Evolutionary conservation across 2,329 filamentous ascomycete genomes (phyloP), one percentile per base, ranked within the genome.

Genomic region (Aspergillus bombycis): DNA sequence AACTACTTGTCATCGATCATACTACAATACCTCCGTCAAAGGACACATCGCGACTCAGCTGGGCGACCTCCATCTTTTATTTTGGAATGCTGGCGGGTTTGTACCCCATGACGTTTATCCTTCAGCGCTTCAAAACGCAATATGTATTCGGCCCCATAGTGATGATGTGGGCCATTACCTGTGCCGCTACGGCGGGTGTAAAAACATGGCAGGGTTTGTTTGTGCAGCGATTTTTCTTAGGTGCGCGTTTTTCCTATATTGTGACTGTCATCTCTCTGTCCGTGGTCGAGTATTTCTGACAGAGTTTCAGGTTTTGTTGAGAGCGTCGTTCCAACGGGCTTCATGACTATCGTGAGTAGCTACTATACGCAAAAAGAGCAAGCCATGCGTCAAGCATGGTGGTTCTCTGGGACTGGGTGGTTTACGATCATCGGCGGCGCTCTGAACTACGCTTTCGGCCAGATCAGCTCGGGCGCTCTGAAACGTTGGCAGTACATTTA

Each of bases 21-120:
- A 75, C 79, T 1, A 82, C 79, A 2, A 80, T 75, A 1, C 88
- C 89, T 0, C 83, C 85, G 0, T 85, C 84, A 0, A 85, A 84
- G 19, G 85, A 90, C 71, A 93, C 91, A 0, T 83, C 85, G 0
- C 85, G 91, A 12, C 84, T 93, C 32, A 89, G 85, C 68, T 93
- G 90, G 91, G 91, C 91, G 2, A 93, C 90, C 0, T 92, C 89
- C 0, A 82, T 92, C 70, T 93, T 93, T 80, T 93, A 93, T 79
- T 92, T 93, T 68, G 91, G 91, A 43, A 91, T 91, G 89, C 82
- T 94, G 2, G 87, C 85, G 0, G 91, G 91, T 0, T 79, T 91
- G 3, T 93, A 92, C 65, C 91, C 90, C 1, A 88, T 92, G 85
- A 89, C 89, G 0, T 91, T 90, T 64, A 80, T 86, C 0, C 80